Evolutionary conservation across 2,329 filamentous ascomycete species (phyloP).

Genomic region (Fusarium drepaniforme): DNA sequence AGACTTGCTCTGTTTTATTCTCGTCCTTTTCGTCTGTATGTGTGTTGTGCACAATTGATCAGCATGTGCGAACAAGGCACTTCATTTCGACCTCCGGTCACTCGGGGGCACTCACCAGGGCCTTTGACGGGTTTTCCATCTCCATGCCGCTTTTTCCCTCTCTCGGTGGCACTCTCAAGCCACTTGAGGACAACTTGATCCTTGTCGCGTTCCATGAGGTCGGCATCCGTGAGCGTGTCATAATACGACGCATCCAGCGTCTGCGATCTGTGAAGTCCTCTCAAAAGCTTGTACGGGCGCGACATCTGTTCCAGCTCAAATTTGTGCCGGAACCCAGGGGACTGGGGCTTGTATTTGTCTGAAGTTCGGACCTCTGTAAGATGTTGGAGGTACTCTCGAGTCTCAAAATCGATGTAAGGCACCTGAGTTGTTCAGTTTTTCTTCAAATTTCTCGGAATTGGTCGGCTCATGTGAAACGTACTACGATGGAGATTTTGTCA

Average conservation of each 20-base stretch:
- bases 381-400: conserved; percentile 3
- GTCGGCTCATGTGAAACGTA: neutral
- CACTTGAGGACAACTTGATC: conserved; percentile 23
- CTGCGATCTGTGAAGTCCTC: conserved; percentile 15
- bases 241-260: conserved; percentile 22
- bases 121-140: neutral
- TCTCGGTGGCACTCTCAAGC: neutral
- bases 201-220: neutral
- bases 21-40: neutral
- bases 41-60: neutral
- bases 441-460: neutral
- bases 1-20: neutral
- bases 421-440: neutral
- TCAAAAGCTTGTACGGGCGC: neutral
- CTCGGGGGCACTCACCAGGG: neutral
- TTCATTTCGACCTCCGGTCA: neutral
- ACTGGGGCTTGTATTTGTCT: neutral
- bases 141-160: neutral
- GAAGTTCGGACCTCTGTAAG: neutral
- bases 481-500: neutral
- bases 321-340: neutral
- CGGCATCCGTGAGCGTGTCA: neutral
- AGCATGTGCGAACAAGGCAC: neutral
- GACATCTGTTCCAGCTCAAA: conserved; percentile 5
- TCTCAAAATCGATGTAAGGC: conserved; percentile 13